Base-by-base conservation (phyloP, 2,329 filamentous ascomycete species). In the Colletotrichum sublineola region DNA sequence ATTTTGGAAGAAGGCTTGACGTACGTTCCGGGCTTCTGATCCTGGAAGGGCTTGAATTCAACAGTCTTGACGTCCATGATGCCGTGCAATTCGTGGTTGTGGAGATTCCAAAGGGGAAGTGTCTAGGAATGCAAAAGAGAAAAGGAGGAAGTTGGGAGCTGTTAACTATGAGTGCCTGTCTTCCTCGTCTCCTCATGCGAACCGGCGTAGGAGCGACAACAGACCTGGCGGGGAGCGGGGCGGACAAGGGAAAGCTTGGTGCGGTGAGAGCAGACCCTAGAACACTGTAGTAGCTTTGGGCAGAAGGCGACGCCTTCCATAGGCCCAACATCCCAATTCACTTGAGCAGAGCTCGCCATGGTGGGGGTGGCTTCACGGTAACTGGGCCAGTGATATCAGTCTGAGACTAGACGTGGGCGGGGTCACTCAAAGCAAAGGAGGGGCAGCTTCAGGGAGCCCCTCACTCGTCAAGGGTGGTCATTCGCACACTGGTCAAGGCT, bases 21-120 rank as follows among this genome's bases (percentile, higher is more conserved):
- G 85, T 91, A 98, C 96, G 96, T 98, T 90, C 96, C 96, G 76
- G 96, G 95, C 89, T 99, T 99, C 90, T 99, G 96, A 89, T 98
- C 96, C 75, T 92, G 89, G 84, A 96, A 98, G 73, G 95, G 90
- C 83, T 91, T 91, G 83, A 97, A 91, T 77, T 93, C 89, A 79
- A 98, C 93, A 67, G 92, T 94, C 84, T 94, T 89, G 84, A 87
- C 81, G 76, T 85, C 84, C 94, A 97, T 96, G 80, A 75, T 88
- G 80, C 75, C 65, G 70, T 70, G 15, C 48, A 31, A 46, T 65
- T 77, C 64, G 57, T 67, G 15, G 62, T 48, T 71, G 61, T 61
- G 55, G 66, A 56, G 53, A 58, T 60, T 46, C 42, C 50, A 38
- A 69, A 57, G 44, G 61, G 42, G 33, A 33, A 44, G 24, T 62